Evolutionary conservation across 768 basidiomycete species (phyloP).

Genomic region (Suillus discolor): DNA sequence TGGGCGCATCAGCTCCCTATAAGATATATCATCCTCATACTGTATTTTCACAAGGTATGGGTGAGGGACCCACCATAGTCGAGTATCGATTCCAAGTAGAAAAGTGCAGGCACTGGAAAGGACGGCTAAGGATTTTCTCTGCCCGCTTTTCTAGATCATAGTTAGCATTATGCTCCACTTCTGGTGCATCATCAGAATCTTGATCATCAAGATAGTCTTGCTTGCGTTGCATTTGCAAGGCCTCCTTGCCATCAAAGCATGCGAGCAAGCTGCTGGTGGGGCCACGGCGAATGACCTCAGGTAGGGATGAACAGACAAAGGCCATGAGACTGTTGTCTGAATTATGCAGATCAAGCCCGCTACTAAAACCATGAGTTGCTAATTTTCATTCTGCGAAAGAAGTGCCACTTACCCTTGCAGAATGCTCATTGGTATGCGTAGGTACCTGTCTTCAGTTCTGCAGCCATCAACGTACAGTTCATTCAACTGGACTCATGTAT

Average conservation of each 20-base stretch:
- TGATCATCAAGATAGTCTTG: too few species aligned
- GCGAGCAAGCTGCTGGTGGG: background rate
- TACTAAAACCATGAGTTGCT: background rate
- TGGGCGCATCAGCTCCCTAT: background rate
- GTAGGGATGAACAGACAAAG: background rate
- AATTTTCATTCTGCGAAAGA: background rate
- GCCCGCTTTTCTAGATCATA: background rate
- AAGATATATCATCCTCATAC: background rate
- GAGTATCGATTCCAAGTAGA: background rate
- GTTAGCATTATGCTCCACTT: too few species aligned
- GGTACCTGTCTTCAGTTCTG: background rate
- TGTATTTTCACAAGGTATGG: background rate
- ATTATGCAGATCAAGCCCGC: background rate
- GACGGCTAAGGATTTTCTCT: background rate
- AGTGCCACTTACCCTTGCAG: background rate
- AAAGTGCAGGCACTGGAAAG: background rate
- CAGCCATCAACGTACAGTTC: background rate
- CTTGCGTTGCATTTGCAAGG: too few species aligned
- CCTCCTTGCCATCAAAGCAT: background rate
- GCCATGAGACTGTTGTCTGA: background rate
- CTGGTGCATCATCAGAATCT: too few species aligned
- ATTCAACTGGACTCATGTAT: background rate
- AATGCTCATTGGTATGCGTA: background rate
- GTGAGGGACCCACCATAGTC: background rate
- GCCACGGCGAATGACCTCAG: background rate